phyloP scores from a whole-genome alignment of 83 land plant genomes.

The Isoetes engelmannii region DNA sequence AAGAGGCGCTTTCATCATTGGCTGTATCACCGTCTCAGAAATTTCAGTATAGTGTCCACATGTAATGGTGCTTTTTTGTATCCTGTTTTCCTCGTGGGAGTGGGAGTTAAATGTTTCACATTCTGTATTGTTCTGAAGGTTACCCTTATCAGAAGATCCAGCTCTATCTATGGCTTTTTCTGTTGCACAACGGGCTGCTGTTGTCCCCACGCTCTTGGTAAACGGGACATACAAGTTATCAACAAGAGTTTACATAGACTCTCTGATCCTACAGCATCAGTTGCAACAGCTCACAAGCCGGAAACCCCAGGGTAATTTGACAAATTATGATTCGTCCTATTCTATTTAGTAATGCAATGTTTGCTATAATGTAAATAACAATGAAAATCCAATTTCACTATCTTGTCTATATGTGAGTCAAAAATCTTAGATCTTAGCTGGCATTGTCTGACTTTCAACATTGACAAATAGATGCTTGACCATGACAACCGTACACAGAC shows the following conservation, averaged over 20 bases:
- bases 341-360: too few species aligned
- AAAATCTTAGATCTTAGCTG: too few species aligned
- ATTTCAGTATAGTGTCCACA: constrained; percentile 48
- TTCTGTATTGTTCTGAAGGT: constrained; percentile 33
- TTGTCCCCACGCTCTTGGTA: constrained; percentile 74
- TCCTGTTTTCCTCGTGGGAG: not conserved
- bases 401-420: too few species aligned
- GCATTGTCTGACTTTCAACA: too few species aligned
- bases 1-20: constrained; percentile 64
- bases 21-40: constrained; percentile 58
- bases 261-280: constrained; percentile 91
- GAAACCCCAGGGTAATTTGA: too few species aligned
- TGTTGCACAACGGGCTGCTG: constrained; percentile 89
- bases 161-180: constrained; percentile 96
- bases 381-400: too few species aligned
- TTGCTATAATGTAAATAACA: too few species aligned
- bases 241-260: constrained; percentile 77
- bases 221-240: constrained; percentile 86
- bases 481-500: too few species aligned
- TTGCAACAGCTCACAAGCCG: constrained; percentile 46
- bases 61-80: constrained; percentile 43
- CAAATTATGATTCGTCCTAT: too few species aligned
- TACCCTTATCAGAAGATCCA: constrained; percentile 85
- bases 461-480: too few species aligned
- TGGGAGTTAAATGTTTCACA: not conserved